Evolutionary conservation across 2,329 filamentous ascomycete genomes (phyloP).

Genomic region (Fusarium pilosicola): DNA sequence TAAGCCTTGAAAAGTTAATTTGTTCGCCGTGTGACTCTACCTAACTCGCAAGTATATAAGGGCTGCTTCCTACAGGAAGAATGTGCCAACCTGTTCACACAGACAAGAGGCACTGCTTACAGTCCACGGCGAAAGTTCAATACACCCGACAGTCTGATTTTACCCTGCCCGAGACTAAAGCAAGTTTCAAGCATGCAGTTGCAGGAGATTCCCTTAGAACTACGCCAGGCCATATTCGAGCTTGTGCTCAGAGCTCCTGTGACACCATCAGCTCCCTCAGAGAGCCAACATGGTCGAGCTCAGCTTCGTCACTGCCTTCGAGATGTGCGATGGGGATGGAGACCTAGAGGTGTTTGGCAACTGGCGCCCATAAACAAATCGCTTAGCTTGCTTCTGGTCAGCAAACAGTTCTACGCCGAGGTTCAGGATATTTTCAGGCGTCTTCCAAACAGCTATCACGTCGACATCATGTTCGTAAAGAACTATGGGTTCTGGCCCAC

Average conservation of each 20-base stretch:
- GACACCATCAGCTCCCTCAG: background rate
- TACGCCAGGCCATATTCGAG: background rate
- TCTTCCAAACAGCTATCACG: background rate
- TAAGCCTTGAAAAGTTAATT: background rate
- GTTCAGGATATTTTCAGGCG: background rate
- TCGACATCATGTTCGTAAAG: conserved; percentile 26
- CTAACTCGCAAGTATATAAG: background rate
- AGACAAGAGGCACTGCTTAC: background rate
- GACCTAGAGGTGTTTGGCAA: background rate
- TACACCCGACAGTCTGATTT: background rate
- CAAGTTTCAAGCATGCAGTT: background rate
- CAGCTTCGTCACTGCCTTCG: background rate
- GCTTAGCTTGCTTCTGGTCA: background rate
- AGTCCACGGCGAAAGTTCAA: background rate
- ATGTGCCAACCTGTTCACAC: background rate
- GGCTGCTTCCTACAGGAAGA: background rate
- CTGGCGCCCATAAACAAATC: background rate
- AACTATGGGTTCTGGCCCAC: conserved; percentile 9
- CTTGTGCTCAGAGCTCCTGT: background rate
- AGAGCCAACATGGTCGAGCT: background rate
- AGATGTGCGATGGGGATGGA: background rate
- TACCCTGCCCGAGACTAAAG: background rate
- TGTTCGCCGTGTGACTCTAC: background rate
- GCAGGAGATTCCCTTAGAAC: background rate
- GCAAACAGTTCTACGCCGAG: background rate